Conservation (phyloP, 2,329 filamentous ascomycete genomes). For the Mycogone perniciosa region DNA sequence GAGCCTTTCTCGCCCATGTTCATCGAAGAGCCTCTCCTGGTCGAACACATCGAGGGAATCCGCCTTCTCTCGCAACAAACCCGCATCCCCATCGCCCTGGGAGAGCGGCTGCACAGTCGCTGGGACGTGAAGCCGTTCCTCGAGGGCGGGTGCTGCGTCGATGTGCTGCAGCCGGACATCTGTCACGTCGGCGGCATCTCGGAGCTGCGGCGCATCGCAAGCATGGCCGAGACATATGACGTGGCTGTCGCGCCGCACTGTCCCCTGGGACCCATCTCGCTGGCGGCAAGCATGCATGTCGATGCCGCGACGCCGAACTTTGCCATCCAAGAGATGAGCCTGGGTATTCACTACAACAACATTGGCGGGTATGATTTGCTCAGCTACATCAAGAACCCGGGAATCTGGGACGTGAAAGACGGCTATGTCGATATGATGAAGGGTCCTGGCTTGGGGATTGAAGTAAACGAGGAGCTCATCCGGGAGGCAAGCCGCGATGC, state of each 20-base stretch:
- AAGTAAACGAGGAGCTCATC: slow-evolving; percentile 64
- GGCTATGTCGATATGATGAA: slow-evolving; percentile 57
- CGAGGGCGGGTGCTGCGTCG: slow-evolving; percentile 58
- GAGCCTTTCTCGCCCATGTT: slow-evolving; percentile 67
- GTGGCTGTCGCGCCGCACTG: slow-evolving; percentile 69
- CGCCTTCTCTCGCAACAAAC: slow-evolving; percentile 35
- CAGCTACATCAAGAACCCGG: slow-evolving; percentile 58
- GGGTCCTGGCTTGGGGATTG: slow-evolving; percentile 61
- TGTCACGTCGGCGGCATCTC: slow-evolving; percentile 67
- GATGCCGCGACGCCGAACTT: slow-evolving; percentile 57
- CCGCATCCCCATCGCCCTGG: slow-evolving; percentile 61
- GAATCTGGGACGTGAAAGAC: slow-evolving; percentile 59
- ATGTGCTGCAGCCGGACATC: slow-evolving; percentile 69
- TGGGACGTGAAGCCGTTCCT: slow-evolving; percentile 72
- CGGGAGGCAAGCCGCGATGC: slow-evolving; percentile 51
- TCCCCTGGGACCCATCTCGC: slow-evolving; percentile 64
- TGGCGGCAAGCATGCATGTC: slow-evolving; percentile 66
- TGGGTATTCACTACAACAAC: slow-evolving; percentile 74
- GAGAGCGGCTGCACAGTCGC: slow-evolving; percentile 63
- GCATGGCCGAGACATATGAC: slow-evolving; percentile 68
- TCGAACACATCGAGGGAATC: slow-evolving; percentile 60
- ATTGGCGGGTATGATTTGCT: slow-evolving; percentile 54
- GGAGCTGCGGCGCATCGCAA: slow-evolving; percentile 61
- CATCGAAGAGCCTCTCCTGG: slow-evolving; percentile 67
- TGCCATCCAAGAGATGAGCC: slow-evolving; percentile 69